Base-by-base conservation (phyloP, 306 rosid genomes). In the Erythrophleum fordii region DNA sequence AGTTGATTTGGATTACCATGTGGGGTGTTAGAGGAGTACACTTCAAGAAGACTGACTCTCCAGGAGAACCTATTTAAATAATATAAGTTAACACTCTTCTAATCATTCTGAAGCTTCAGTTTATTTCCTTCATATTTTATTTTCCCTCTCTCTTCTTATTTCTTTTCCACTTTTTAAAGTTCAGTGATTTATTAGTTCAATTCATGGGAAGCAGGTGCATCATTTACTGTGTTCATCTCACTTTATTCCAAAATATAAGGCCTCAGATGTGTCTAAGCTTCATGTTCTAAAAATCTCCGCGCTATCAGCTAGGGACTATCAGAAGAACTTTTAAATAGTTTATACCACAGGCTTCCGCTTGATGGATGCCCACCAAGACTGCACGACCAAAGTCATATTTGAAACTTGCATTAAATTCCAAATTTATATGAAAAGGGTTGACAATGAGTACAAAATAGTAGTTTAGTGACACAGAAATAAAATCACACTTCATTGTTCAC, bases 41-140 rank as follows among this genome's bases (percentile, higher is more conserved):
- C 75, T 37, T 67, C 68, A 82, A 80, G 73, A 70, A 80, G 64
- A 75, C 44, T 71, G 42, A 56, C 29, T 65, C 64, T 37, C 61
- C 58, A 26, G 25, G 26, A 79, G 52, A 65, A 82, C 45, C 75
- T 76, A 76, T 65, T 72, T 44, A 52, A 60, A 25, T 28, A 20
- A 49, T 25, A 41, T 61, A 75, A 51, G n/a, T 37, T 45, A 41
- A 51, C 61, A 37, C 48, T n/a, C 29, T 37, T 56, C 18, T 11
- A 58, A 31, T 66, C 56, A 72, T 77, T 65, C 44, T 20, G 28
- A 68, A 29, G 62, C 69, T 73, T 77, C 81, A 65, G 46, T 42
- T 66, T 46, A 58, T 67, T 55, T 81, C 80, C 55, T 41, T 62
- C 14, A 13, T 26, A 77, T 58, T 56, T 65, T 62, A 23, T 75